These are phyloP conservation scores for Pyrus hybrid DNA, from an alignment of 331 rosid species.

Conservation along the genomic window DNA sequence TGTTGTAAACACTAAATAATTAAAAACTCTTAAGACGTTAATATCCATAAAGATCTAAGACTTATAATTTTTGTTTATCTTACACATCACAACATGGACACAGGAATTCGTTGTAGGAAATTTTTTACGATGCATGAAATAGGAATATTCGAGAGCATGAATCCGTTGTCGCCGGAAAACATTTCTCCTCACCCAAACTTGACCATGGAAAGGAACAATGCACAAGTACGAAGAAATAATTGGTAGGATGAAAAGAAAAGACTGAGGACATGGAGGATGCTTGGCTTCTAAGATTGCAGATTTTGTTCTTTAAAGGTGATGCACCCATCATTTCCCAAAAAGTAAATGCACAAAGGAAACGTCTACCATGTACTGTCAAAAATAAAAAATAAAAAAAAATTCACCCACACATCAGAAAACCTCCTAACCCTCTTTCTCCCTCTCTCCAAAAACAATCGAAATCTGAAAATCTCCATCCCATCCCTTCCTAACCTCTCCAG, in stretches of 20 bases:
- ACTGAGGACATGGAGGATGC: neutral
- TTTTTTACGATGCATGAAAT: no score
- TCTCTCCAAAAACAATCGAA: conserved; percentile 3
- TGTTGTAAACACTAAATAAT: neutral
- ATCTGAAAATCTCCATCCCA: conserved; percentile 14
- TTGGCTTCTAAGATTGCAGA: conserved; percentile 14
- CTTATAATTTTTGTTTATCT: no score
- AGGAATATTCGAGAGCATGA: no score
- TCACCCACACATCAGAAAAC: conserved; percentile 10
- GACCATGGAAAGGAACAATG: neutral
- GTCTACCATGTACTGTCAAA: conserved; percentile 26
- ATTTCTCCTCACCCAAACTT: no score
- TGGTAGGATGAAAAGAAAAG: neutral
- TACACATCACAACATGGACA: no score
- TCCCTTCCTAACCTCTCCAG: conserved; percentile 11
- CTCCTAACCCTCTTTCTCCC: neutral
- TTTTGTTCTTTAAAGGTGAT: neutral
- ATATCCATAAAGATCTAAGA: conserved; percentile 9
- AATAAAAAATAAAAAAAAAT: neutral
- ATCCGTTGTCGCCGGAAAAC: no score
- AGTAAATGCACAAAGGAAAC: conserved; percentile 19
- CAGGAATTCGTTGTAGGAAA: no score
- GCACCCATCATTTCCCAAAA: conserved; percentile 25
- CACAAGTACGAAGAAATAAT: neutral
- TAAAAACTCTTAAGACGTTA: neutral